Evolutionary conservation across 148 eudicot genomes (phyloP).

Genomic region (Persicaria tinctoria): DNA sequence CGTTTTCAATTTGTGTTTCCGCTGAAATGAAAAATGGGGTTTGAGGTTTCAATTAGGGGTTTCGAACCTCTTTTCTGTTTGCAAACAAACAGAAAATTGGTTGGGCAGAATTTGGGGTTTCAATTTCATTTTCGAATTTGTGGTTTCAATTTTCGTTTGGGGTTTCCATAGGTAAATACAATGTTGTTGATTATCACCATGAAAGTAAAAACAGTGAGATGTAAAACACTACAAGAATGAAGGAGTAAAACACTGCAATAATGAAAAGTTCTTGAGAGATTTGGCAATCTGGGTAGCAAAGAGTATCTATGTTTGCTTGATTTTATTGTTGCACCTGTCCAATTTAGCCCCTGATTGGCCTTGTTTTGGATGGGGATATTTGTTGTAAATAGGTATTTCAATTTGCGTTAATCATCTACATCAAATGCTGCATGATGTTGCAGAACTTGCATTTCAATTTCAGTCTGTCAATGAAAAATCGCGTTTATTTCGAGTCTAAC

Average conservation of each 20-base stretch:
- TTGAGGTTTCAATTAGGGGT: too few relatives aligned
- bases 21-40: too few relatives aligned
- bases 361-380: neutral
- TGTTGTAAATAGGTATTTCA: conserved; percentile 5
- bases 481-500: neutral
- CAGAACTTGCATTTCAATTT: conserved; percentile 8
- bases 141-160: too few relatives aligned
- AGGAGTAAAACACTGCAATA: neutral
- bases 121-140: too few relatives aligned
- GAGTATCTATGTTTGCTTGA: neutral
- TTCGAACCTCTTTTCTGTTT: too few relatives aligned
- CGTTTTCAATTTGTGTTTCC: too few relatives aligned
- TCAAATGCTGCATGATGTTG: neutral
- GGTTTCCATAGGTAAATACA: too few relatives aligned
- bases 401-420: conserved; percentile 2
- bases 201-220: too few relatives aligned
- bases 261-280: neutral
- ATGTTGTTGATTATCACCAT: too few relatives aligned
- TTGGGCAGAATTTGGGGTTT: too few relatives aligned
- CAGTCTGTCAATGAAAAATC: neutral
- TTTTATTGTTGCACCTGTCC: conserved; percentile 9
- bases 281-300: neutral
- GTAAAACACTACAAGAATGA: too few relatives aligned
- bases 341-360: neutral
- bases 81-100: too few relatives aligned